Base-by-base conservation (phyloP, 176 grass and related monocot species). In the Rhynchospora pubera region DNA sequence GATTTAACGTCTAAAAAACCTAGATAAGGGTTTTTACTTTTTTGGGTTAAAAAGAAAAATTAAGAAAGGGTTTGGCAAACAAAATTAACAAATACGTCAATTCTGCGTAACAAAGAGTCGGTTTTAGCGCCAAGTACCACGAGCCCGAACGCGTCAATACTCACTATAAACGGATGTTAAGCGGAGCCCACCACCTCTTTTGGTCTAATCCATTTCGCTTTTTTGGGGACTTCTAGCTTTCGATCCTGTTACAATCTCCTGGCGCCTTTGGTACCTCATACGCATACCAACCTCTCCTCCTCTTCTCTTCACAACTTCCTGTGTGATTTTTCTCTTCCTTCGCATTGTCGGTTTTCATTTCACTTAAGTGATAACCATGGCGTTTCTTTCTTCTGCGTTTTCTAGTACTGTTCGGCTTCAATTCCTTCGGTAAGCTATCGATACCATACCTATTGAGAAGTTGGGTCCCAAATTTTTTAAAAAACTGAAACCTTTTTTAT, bases 161-260 rank as follows among this genome's bases (percentile, higher is more conserved):
- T 34, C 3, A 34, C 32, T 1, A 34, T 3, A 34, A 34, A 34
- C 32, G 32, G 3, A 34, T 34, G 32, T 3, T 34, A 34, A 34
- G 32, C 32, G 32, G 32, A n/a, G n/a, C n/a, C n/a, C n/a, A n/a
- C n/a, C n/a, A 26, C 79, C 9, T 7, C 51, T n/a, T 81, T 1
- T 14, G 26, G 79, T 81, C 79, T 66, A 21, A 79, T 81, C 79
- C 79, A 65, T 16, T 32, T 81, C 57, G 2, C 18, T 65, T 50
- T 68, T 55, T 76, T 21, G 24, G 48, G 50, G 28, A 30, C 23
- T 7, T 55, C 48, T 53, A 15, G 46, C 48, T 8, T 55, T 76
- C 48, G 11, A 53, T 73, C 45, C 45, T 48, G 43, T 45, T 73
- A 48, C 68, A n/a, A 48, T n/a, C 10, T 22, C 19, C 71, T 52